Percentiles rank a stretch among this genome's conserved stretches.
Evolutionary conservation across 345 rosid species (phyloP).

Genomic region (Rhodamnia rubescens): DNA sequence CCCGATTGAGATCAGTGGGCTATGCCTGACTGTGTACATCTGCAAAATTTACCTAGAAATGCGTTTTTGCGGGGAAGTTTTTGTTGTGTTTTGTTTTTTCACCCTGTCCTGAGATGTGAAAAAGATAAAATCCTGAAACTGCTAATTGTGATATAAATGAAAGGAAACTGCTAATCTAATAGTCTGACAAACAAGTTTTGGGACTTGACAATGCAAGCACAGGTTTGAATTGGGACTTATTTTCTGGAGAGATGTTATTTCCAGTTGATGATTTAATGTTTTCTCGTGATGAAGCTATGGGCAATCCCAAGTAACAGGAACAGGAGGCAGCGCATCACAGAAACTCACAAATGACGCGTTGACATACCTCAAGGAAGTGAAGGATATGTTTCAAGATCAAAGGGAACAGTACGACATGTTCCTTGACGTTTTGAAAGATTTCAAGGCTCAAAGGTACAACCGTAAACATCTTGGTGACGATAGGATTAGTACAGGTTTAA

Average conservation of each 20-base stretch:
- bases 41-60: background rate
- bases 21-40: background rate
- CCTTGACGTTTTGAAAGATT: slow-evolving; percentile 92
- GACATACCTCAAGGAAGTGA: slow-evolving; percentile 71
- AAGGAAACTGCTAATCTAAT: background rate
- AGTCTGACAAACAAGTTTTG: background rate
- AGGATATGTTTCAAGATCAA: slow-evolving; percentile 90
- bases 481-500: background rate
- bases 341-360: slow-evolving; percentile 75
- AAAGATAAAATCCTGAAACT: background rate
- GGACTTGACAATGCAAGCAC: background rate
- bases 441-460: slow-evolving; percentile 75
- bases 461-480: background rate
- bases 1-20: background rate
- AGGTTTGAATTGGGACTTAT: background rate
- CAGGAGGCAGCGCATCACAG: slow-evolving; percentile 24
- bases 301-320: slow-evolving; percentile 15
- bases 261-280: background rate
- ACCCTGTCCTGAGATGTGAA: background rate
- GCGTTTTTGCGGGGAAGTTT: background rate
- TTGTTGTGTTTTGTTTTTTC: background rate
- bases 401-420: slow-evolving; percentile 77
- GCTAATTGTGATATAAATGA: background rate
- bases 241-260: too few species aligned
- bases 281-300: slow-evolving; percentile 10